A percentile compares a stretch with the other conserved stretches of the same genome.
Conservation (phyloP, 805 yeast species). For the Helenozyma baotianmanensis region DNA sequence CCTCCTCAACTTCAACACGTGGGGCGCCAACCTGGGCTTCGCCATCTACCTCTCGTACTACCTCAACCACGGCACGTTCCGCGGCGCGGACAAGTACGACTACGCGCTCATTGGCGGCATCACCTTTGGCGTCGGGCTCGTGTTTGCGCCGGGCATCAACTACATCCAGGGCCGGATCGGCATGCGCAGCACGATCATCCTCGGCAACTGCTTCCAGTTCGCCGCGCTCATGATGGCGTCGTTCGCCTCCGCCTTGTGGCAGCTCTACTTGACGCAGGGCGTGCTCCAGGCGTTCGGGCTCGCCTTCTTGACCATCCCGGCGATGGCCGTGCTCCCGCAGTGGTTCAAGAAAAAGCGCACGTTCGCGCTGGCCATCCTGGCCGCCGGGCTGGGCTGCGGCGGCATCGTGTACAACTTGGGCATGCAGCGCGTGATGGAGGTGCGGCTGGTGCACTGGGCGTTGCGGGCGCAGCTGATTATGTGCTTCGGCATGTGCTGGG, state of each 20-base stretch:
- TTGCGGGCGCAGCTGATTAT: conserved; percentile 37
- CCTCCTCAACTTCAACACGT: conserved; percentile 52
- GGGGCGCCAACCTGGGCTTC: conserved; percentile 72
- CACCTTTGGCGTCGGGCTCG: conserved; percentile 56
- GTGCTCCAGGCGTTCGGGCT: conserved; percentile 54
- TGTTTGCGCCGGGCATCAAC: conserved; percentile 51
- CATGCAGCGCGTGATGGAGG: conserved; percentile 34
- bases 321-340: conserved; percentile 57
- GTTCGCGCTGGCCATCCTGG: conserved; percentile 45
- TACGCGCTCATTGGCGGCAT: conserved; percentile 69
- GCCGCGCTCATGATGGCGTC: conserved; percentile 58
- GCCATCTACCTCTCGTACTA: conserved; percentile 61
- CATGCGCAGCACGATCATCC: conserved; percentile 38
- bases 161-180: conserved; percentile 48
- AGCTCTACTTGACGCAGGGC: conserved; percentile 66
- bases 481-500: conserved; percentile 12
- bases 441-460: conserved; percentile 44
- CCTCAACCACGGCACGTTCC: conserved; percentile 42
- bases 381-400: conserved; percentile 48
- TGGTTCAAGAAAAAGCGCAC: conserved; percentile 67
- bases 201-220: conserved; percentile 51
- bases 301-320: conserved; percentile 56
- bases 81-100: conserved; percentile 53
- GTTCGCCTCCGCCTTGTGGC: conserved; percentile 57
- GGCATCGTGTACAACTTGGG: conserved; percentile 47